Evolutionary conservation across 441 rosid species (phyloP), one percentile per base, ranked within the genome.

Genomic region (Aleurites moluccanus): DNA sequence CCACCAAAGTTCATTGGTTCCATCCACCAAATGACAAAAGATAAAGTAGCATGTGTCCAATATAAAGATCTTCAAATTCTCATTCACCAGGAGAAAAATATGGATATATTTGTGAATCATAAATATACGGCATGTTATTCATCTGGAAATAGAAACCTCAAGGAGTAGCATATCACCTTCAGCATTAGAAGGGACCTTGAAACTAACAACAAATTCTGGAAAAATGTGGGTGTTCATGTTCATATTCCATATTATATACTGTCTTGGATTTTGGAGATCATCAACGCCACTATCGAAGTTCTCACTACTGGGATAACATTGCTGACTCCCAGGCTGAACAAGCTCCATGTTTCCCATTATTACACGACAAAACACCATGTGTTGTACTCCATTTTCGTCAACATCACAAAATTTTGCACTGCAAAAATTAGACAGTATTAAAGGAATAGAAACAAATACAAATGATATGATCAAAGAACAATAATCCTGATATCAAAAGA

Each of bases 301-400:
- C 82, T 85, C 91, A 44, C 88, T 87, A 60, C 95, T 89, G 59
- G 98, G 92, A 82, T 86, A 88, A 63, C 76, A 82, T 73, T 88
- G 92, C 7, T 70, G 82, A 68, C 85, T 86, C 76, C 92, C 97
- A 75, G 85, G 85, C 61, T 75, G 71, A 64, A 92, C 84, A 78
- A 64, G 86, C 86, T 94, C 99, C 93, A 90, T 89, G n/a, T 86
- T 90, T 74, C 98, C 99, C 98, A 92, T 82, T 80, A 96, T 92
- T 77, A 94, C 97, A 79, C 95, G 95, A 77, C 98, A 94, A 30
- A 90, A 81, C 63, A 91, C 80, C 85, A 96, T 80, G 82, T 89
- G 83, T 11, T 77, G 88, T 33, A 87, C 82, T 49, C 91, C 98
- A 70, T 89, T 92, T 90, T 94, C 98, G 81, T 96, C 98, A 89